phyloP scores from a whole-genome alignment of 139 green algal genomes.

The Yamagishiella unicocca region DNA sequence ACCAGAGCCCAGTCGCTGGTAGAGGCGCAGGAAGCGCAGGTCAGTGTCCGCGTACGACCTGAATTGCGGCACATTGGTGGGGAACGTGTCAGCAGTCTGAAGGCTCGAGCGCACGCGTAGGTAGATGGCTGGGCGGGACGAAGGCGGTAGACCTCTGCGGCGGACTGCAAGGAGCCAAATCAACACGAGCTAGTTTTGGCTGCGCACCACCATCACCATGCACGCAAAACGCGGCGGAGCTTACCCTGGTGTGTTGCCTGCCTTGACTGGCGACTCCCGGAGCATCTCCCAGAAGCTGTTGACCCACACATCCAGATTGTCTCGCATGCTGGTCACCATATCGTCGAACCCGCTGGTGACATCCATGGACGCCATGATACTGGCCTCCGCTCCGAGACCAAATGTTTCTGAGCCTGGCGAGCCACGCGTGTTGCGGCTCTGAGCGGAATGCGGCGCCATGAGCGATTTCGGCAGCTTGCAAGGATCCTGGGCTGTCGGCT shows the following conservation, averaged over 20 bases:
- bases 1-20: constrained; percentile 1
- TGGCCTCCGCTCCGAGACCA: background rate
- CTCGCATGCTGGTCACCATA: constrained; percentile 13
- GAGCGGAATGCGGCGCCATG: background rate
- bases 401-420: background rate
- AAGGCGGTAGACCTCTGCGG: too few species aligned
- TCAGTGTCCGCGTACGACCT: constrained; percentile 33
- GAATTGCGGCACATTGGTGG: too few species aligned
- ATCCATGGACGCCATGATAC: constrained; percentile 4
- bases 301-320: constrained; percentile 32
- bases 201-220: background rate
- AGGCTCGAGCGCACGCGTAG: too few species aligned
- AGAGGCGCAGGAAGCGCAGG: constrained; percentile 36
- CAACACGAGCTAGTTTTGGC: too few species aligned
- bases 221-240: background rate
- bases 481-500: too few species aligned
- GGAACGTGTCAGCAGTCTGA: too few species aligned
- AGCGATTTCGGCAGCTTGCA: too few species aligned
- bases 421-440: constrained; percentile 6
- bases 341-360: background rate
- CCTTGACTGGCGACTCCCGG: background rate
- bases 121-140: too few species aligned
- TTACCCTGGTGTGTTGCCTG: background rate
- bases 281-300: constrained; percentile 24
- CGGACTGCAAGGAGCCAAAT: too few species aligned